These are phyloP conservation scores for Candida frijolesensis DNA, from an alignment of 1,139 yeast genomes.

Conservation along the genomic window DNA sequence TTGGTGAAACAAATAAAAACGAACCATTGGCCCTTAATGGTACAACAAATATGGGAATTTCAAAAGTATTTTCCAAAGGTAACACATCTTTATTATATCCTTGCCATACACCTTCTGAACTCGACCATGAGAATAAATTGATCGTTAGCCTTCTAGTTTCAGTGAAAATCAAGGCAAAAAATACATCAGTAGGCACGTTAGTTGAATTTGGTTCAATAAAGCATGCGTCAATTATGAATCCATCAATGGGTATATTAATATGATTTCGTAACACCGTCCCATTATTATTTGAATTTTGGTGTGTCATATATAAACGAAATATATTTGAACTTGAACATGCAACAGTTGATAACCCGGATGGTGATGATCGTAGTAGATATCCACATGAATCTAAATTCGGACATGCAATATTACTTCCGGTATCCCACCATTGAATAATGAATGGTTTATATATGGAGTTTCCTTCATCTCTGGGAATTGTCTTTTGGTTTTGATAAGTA, in stretches of 20 bases:
- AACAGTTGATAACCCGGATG: conserved; percentile 41
- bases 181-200: conserved; percentile 27
- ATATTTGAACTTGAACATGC: conserved; percentile 39
- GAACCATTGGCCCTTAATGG: conserved; percentile 37
- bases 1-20: conserved; percentile 36
- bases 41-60: conserved; percentile 41
- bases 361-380: conserved; percentile 25
- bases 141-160: conserved; percentile 38
- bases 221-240: conserved; percentile 44
- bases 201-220: conserved; percentile 40
- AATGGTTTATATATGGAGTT: conserved; percentile 40
- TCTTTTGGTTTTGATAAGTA: conserved; percentile 16
- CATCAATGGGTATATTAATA: conserved; percentile 44
- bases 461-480: conserved; percentile 10
- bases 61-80: conserved; percentile 41
- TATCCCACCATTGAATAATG: conserved; percentile 57
- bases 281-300: conserved; percentile 33
- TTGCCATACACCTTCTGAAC: conserved; percentile 30
- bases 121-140: conserved; percentile 44
- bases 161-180: conserved; percentile 40
- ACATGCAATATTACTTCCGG: conserved; percentile 19
- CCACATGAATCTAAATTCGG: conserved; percentile 40
- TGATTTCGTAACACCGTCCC: conserved; percentile 44
- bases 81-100: conserved; percentile 25
- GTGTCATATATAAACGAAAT: conserved; percentile 41